These are phyloP conservation scores for Botryotinia calthae DNA, from an alignment of 2,329 filamentous ascomycete genomes.

Conservation along the genomic window DNA sequence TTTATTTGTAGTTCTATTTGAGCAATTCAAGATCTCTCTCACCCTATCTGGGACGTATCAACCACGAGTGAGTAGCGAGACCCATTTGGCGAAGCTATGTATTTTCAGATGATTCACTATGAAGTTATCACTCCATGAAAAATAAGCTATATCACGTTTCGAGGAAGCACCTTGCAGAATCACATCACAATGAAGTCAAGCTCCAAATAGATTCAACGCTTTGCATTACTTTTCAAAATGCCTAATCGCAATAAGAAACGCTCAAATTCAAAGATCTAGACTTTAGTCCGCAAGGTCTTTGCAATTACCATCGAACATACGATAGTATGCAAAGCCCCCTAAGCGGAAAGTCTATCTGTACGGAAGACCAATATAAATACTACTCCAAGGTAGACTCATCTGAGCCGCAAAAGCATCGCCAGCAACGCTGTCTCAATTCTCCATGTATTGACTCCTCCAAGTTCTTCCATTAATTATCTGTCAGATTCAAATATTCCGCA, in stretches of 20 bases:
- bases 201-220: conserved; percentile 9
- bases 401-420: conserved; percentile 10
- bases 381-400: conserved; percentile 2
- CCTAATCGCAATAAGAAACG: conserved; percentile 8
- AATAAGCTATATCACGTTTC: not conserved
- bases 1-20: not conserved
- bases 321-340: not conserved
- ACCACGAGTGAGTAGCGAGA: not conserved
- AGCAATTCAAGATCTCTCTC: not conserved
- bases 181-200: not conserved
- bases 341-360: not conserved
- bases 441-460: not conserved
- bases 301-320: not conserved
- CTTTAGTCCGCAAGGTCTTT: not conserved
- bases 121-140: not conserved
- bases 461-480: not conserved
- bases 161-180: not conserved
- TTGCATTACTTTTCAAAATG: not conserved
- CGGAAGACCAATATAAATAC: not conserved
- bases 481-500: not conserved
- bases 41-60: not conserved
- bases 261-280: not conserved
- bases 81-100: not conserved
- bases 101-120: not conserved
- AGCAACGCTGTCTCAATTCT: not conserved